These are phyloP conservation scores for Entomortierella lignicola DNA, from an alignment of 192 early-diverging fungal species.

Conservation along the genomic window DNA sequence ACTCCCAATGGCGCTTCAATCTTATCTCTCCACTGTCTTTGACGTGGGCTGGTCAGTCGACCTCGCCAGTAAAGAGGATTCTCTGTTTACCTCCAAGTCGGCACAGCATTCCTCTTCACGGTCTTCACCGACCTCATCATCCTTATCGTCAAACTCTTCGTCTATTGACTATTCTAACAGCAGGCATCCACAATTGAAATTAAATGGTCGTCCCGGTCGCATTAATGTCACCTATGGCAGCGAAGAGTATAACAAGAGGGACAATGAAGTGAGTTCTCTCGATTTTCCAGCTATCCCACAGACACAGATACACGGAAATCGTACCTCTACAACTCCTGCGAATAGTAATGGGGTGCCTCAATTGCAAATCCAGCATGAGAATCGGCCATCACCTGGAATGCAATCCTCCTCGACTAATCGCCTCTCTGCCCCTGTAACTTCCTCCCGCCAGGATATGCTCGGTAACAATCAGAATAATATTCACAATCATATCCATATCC, in stretches of 20 bases:
- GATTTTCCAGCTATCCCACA: too few relatives aligned
- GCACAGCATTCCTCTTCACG: neutral
- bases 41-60: slow-evolving; percentile 49
- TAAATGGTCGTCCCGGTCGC: too few relatives aligned
- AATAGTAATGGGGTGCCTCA: neutral
- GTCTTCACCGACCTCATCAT: neutral
- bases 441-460: too few relatives aligned
- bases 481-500: slow-evolving; percentile 23
- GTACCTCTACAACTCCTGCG: too few relatives aligned
- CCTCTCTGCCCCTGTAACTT: too few relatives aligned
- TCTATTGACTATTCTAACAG: too few relatives aligned
- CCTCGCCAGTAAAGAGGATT: slow-evolving; percentile 20
- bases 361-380: neutral
- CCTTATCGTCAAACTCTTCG: neutral
- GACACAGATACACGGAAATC: too few relatives aligned
- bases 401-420: neutral
- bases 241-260: too few relatives aligned
- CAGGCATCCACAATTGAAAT: too few relatives aligned
- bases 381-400: neutral
- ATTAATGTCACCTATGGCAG: too few relatives aligned
- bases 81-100: slow-evolving; percentile 21
- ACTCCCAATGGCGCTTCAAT: slow-evolving; percentile 31
- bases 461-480: neutral
- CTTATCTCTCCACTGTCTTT: slow-evolving; percentile 46
- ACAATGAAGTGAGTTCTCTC: too few relatives aligned